phyloP scores from a whole-genome alignment of 2,329 filamentous ascomycete species.

The Alternaria brassicicola region DNA sequence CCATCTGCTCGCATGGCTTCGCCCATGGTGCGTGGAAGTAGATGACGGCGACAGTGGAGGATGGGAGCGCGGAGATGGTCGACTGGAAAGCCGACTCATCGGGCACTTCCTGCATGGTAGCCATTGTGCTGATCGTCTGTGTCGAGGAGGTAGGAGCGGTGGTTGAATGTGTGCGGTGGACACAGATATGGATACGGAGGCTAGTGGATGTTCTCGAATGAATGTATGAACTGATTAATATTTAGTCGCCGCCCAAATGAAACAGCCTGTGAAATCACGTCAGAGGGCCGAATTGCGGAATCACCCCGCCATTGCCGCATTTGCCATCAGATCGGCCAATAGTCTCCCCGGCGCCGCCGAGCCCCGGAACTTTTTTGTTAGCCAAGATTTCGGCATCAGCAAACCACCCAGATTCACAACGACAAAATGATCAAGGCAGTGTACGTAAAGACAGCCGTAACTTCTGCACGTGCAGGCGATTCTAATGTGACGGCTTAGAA shows the following conservation, averaged over 20 bases:
- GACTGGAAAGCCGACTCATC: constrained; percentile 75
- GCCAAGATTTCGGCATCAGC: constrained; percentile 31
- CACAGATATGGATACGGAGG: not conserved
- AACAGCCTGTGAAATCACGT: constrained; percentile 9
- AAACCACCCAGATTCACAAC: constrained; percentile 13
- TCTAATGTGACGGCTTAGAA: constrained; percentile 51
- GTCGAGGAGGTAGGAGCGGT: not conserved
- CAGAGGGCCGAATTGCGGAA: constrained; percentile 19
- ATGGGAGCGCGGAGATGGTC: constrained; percentile 69
- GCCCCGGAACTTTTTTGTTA: constrained; percentile 18
- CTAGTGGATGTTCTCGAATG: not conserved
- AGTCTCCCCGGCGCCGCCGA: constrained; percentile 16
- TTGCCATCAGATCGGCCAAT: constrained; percentile 19
- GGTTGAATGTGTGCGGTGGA: not conserved
- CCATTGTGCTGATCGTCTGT: constrained; percentile 32
- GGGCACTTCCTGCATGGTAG: constrained; percentile 75
- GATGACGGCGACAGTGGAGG: constrained; percentile 77
- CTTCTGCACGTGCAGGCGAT: too few species aligned
- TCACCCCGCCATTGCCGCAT: constrained; percentile 9
- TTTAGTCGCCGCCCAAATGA: constrained; percentile 10
- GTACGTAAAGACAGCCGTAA: constrained; percentile 18
- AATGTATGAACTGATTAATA: constrained; percentile 13
- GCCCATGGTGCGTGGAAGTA: constrained; percentile 98
- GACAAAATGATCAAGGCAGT: constrained; percentile 41
- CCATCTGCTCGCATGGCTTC: constrained; percentile 94